Conservation (phyloP, 2,329 filamentous ascomycete genomes). For the Bipolaris zeicola region DNA sequence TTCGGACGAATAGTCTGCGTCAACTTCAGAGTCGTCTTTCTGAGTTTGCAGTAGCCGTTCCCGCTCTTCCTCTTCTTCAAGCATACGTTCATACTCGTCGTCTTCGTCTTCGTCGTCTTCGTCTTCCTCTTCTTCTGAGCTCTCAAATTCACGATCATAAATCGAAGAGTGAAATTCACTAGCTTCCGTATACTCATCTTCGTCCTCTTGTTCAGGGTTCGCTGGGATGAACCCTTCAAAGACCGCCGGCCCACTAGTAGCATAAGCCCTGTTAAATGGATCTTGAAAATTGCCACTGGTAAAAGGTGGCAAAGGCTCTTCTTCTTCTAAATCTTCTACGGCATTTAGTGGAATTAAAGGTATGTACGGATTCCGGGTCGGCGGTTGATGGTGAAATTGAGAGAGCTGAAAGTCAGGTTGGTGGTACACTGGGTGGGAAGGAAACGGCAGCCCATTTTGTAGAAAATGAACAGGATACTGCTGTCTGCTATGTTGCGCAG, state of each 20-base stretch:
- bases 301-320: slow-evolving; percentile 17
- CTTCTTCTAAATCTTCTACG: slow-evolving; percentile 27
- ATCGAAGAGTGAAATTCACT: slow-evolving; percentile 25
- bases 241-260: slow-evolving; percentile 38
- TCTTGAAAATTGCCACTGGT: slow-evolving; percentile 24
- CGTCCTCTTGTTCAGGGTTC: slow-evolving; percentile 38
- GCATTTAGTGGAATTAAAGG: slow-evolving; percentile 31
- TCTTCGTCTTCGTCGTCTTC: slow-evolving; percentile 34
- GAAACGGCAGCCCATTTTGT: slow-evolving; percentile 21
- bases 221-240: slow-evolving; percentile 50
- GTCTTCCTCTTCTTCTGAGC: slow-evolving; percentile 39
- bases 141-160: slow-evolving; percentile 30
- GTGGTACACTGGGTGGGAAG: slow-evolving; percentile 27
- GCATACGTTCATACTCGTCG: slow-evolving; percentile 33
- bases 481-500: slow-evolving; percentile 15
- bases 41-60: slow-evolving; percentile 35
- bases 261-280: slow-evolving; percentile 31
- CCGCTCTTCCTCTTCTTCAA: slow-evolving; percentile 36
- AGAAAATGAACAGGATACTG: slow-evolving; percentile 22
- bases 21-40: slow-evolving; percentile 38
- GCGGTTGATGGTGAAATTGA: slow-evolving; percentile 12
- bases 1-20: slow-evolving; percentile 45
- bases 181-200: slow-evolving; percentile 37
- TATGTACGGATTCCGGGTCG: slow-evolving; percentile 22
- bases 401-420: slow-evolving; percentile 16